Base-by-base conservation (phyloP, 495 filamentous ascomycete genomes). In the Extremus antarcticus region DNA sequence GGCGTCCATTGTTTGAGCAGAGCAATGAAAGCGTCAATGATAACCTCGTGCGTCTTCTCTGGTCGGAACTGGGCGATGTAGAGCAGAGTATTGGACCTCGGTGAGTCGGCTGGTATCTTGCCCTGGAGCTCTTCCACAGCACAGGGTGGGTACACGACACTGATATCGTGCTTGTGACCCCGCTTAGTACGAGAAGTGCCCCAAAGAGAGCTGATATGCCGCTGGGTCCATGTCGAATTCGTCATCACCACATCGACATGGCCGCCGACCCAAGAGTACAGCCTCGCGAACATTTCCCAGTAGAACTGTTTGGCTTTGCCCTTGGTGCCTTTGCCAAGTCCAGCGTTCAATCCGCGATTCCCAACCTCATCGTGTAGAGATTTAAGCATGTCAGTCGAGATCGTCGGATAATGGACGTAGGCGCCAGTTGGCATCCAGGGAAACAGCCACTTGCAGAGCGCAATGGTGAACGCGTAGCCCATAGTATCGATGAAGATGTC, bases 51-150 rank as follows among this genome's bases (percentile, higher is more conserved):
- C 66, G 95, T 95, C 74, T 98, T 98, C 66, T 98, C 92, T 0
- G 92, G 90, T 0, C 92, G 82, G 71, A 97, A 98, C 68, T 98
- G 92, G 2, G 92, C 92, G 51, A 98, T 95, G 71, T 94, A 97
- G 4, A 98, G 74, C 39, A 97, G 65, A 22, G 80, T 72, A 22
- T 79, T 81, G 64, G 86, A 75, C 25, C 92, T 81, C 38, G 66
- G 66, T 59, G 68, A 70, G 61, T 91, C 90, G 7, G 94, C 79
- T 1, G 83, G 76, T 54, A 96, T 81, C 21, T 77, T 80, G 17
- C 76, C 73, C 53, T 85, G 77, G 9, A 98, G 73, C 58, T 94
- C 89, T 24, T 81, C 75, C 8, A 98, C 92, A 1, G 91, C 89
- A 11, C 88, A 88, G 4, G 92, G 92, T 1, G 92, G 92, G 66